Base-by-base conservation (phyloP, 805 yeast genomes). In the Priceomyces carsonii region DNA sequence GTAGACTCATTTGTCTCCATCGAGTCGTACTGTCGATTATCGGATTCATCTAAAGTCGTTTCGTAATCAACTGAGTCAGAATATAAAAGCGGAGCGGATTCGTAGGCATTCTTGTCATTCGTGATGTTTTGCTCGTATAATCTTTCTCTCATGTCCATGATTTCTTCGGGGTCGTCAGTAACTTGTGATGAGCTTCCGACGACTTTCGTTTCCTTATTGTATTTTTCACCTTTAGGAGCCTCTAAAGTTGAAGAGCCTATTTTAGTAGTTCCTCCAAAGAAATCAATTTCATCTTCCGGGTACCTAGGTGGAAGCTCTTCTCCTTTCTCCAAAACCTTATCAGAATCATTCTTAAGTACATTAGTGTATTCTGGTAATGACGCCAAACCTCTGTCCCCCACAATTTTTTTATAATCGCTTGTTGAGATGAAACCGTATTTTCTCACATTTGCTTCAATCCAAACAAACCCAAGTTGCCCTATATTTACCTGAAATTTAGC, bases 221-320 rank as follows among this genome's bases (percentile, higher is more conserved):
- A 22, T 15, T 26, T 29, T n/a, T 20, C 21, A 8, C 24, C 28
- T 17, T 33, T 36, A 13, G 31, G 34, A 14, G 35, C 38, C 23
- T 25, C 37, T 32, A 48, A 50, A 0, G 66, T 50, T 9, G 66
- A 59, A 1, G 69, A 49, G 1, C 69, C 71, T 2, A 50, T 43
- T 17, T 39, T 41, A 6, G 42, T 26, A 1, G 65, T 44, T 37
- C 73, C 48, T 1, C 84, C 85, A 49, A 82, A 80, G 45, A 81
- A 81, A 18, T 77, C 79, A 31, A 73, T 66, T 43, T 80, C 85
- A 4, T 77, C 79, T 13, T 65, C 73, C 1, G 86, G 85, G 50
- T 83, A 83, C 12, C 68, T 62, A 3, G 91, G 91, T 12, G 90
- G 90, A 26, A 83, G 55, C 28, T 74, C 81, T 42, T 82, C 90